phyloP scores from a whole-genome alignment of 352 stramenopile species.

The Pythium rishiriense region DNA sequence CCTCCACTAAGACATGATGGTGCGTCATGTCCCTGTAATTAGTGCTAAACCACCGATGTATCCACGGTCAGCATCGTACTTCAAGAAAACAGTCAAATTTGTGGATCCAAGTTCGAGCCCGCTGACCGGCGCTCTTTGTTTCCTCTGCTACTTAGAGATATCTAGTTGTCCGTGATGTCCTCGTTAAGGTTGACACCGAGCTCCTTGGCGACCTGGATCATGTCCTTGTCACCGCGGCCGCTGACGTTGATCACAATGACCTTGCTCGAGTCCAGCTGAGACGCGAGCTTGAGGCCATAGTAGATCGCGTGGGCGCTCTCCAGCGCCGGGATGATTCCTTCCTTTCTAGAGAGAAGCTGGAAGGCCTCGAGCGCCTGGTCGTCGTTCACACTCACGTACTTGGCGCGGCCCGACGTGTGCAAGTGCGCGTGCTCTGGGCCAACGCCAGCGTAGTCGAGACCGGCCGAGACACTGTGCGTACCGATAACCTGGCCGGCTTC shows the following conservation, averaged over 20 bases:
- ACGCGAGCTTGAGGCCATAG: slow-evolving; percentile 92
- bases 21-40: background rate
- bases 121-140: background rate
- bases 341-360: slow-evolving; percentile 93
- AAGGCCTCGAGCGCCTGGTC: slow-evolving; percentile 96
- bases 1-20: slow-evolving; percentile 16
- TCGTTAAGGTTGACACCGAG: slow-evolving; percentile 92
- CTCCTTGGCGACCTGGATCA: slow-evolving; percentile 97
- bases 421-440: slow-evolving; percentile 97
- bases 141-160: background rate
- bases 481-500: slow-evolving; percentile 93
- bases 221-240: slow-evolving; percentile 98
- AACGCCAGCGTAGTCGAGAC: slow-evolving; percentile 98
- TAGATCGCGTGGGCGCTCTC: slow-evolving; percentile 97
- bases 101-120: background rate
- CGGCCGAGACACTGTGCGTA: slow-evolving; percentile 95
- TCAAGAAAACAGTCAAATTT: slow-evolving; percentile 10
- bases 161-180: slow-evolving; percentile 75
- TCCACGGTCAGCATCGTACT: background rate
- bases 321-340: slow-evolving; percentile 98
- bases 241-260: slow-evolving; percentile 98
- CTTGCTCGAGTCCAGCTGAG: slow-evolving; percentile 85
- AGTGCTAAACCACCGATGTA: background rate
- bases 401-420: slow-evolving; percentile 94
- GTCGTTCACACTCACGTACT: slow-evolving; percentile 97